Evolutionary conservation across 495 filamentous ascomycete genomes (phyloP).

Genomic region (Sphaerosporella brunnea): DNA sequence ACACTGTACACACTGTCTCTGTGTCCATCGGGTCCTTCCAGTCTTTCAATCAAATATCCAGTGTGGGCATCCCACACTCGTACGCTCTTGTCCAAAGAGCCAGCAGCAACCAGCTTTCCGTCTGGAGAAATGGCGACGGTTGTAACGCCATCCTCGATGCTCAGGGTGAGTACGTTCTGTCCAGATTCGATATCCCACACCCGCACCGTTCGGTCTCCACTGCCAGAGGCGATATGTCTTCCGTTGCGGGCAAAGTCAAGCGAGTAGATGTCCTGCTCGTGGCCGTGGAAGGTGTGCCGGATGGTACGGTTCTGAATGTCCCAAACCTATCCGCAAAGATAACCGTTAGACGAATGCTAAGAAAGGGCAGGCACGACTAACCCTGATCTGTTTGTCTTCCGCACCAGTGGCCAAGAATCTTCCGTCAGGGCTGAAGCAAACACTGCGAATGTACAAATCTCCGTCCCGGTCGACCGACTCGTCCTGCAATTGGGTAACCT

Average conservation of each 20-base stretch:
- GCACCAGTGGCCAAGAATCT: conserved; percentile 77
- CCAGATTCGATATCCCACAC: conserved; percentile 73
- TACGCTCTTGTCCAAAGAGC: conserved; percentile 78
- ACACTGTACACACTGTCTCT: conserved; percentile 88
- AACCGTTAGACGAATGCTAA: background rate
- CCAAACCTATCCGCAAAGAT: conserved; percentile 49
- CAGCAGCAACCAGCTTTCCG: conserved; percentile 68
- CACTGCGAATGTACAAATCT: conserved; percentile 77
- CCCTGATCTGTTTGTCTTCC: conserved; percentile 79
- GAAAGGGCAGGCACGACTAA: conserved; percentile 31
- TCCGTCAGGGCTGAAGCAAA: conserved; percentile 84
- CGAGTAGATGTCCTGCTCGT: conserved; percentile 91
- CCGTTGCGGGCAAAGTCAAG: conserved; percentile 77
- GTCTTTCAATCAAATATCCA: conserved; percentile 65
- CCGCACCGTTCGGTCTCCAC: conserved; percentile 71
- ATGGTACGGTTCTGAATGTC: conserved; percentile 61
- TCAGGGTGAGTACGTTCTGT: conserved; percentile 55
- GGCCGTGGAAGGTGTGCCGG: conserved; percentile 63
- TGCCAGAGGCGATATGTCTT: conserved; percentile 73
- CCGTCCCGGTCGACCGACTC: conserved; percentile 68
- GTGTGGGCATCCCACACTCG: conserved; percentile 71
- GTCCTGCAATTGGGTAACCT: conserved; percentile 63
- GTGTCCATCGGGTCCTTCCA: conserved; percentile 74
- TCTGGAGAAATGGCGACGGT: conserved; percentile 85
- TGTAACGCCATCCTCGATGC: conserved; percentile 78